A percentile compares a stretch with the other conserved stretches of the same genome.
Evolutionary conservation across 305 asterid species (phyloP).

Genomic region (Plantago rigida): DNA sequence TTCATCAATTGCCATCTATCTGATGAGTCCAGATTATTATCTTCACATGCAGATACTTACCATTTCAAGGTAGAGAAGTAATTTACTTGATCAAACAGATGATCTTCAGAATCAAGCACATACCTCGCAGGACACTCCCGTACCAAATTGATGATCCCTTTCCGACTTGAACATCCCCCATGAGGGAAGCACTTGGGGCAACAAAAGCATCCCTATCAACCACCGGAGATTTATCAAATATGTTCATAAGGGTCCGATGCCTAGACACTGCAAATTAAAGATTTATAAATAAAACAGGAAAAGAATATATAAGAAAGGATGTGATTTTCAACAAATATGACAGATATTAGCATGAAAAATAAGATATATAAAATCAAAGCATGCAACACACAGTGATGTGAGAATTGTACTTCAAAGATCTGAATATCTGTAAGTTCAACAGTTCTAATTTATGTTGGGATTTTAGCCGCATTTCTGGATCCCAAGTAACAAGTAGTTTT

Average conservation of each 20-base stretch:
- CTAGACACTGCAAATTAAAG: slow-evolving; percentile 49
- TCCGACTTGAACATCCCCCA: slow-evolving; percentile 78
- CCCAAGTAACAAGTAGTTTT: not conserved
- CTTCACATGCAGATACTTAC: not conserved
- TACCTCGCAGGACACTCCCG: slow-evolving; percentile 85
- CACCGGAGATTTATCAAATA: slow-evolving; percentile 60
- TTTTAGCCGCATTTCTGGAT: not conserved
- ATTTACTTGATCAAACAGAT: slow-evolving; percentile 4
- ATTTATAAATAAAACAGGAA: slow-evolving; percentile 4
- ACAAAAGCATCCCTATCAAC: slow-evolving; percentile 73
- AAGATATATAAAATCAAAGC: slow-evolving; percentile 1
- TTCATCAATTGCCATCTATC: not conserved
- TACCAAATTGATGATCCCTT: slow-evolving; percentile 79
- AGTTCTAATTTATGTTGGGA: not conserved
- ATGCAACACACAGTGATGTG: not conserved
- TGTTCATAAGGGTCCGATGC: slow-evolving; percentile 71
- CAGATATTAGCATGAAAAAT: slow-evolving; percentile 7
- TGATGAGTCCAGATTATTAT: not conserved
- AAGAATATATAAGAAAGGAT: slow-evolving; percentile 6
- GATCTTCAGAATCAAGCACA: slow-evolving; percentile 17
- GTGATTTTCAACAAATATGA: slow-evolving; percentile 4
- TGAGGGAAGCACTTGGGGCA: slow-evolving; percentile 84
- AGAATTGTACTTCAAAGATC: not conserved
- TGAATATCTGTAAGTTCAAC: not conserved
- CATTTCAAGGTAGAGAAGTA: slow-evolving; percentile 1